Base-by-base conservation (phyloP, 495 filamentous ascomycete species). In the Umbilicaria muhlenbergii region DNA sequence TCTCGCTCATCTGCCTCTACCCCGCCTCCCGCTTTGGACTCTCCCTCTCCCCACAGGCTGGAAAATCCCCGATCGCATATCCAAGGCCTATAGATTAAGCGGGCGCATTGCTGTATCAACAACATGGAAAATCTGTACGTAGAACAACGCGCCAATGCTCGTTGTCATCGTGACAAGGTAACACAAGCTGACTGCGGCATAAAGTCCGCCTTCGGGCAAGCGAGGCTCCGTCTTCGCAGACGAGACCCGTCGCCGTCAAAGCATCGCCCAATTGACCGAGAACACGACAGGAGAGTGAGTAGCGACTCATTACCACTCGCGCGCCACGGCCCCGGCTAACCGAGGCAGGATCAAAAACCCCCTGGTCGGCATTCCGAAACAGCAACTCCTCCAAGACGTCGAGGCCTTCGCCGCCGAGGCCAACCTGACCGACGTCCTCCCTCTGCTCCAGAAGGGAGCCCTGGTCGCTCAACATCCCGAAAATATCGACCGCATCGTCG, bases 381-480 rank as follows among this genome's bases (percentile, higher is more conserved):
- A 59, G 4, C 57, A 66, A 21, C 62, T 80, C 6, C 53, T 77
- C n/a, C 58, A 55, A 15, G 68, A 78, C 54, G 75, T 79, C 19
- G 67, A 71, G 36, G 52, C 57, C 5, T 81, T 80, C 48, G 68
- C 74, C 15, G 50, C 58, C 18, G 61, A 70, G 42, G 53, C 62
- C 43, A 47, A 59, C 16, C 45, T 78, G 34, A 54, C 42, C 2
- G 63, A 77, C 13, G 69, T 74, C 17, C 43, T 65, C 12, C 58
- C 62, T 1, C 52, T 71, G 0, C 57, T 79, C 42, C 62, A 66
- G 36, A 76, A 74, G 51, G 77, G 71, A n/a, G 77, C 80, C 24
- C 64, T 82, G 3, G 67, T 81, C 31, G 78, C 79, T 18, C 74
- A 75, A 42, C 68, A 76, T 47, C 79, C 78, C 1, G 46, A 60